Evolutionary conservation across 1,139 yeast genomes (phyloP), one percentile per base, ranked within the genome.

Genomic region (Debaryomyces psychrophilus): DNA sequence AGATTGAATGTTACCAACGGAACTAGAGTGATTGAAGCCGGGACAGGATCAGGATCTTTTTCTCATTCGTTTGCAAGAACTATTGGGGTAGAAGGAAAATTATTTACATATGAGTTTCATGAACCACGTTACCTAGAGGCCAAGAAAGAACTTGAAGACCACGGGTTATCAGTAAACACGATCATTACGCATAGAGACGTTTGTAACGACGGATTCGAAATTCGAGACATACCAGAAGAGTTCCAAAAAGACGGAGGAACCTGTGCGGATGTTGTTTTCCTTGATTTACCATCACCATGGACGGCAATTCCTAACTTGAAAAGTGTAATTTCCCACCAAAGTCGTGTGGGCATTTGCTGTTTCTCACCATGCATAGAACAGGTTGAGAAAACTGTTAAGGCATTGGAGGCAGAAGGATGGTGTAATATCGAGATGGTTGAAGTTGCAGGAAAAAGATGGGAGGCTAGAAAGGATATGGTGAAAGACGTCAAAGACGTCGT

Each of bases 361-460:
- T 93, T 93, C 63, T 88, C 96, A 29, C 99, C 99, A 8, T 95
- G 99, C 67, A 89, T 95, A 45, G 99, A 95, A 67, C 99, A 95
- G 69, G 99, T 95, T 2, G 85, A 85, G 48, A 84, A 87, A 58
- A 87, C 98, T 0, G 83, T 93, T 9, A 85, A 80, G 54, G 85
- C 87, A 0, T 71, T 95, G 49, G 83, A 85, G 54, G 78, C 73
- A 29, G 68, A 83, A 43, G 97, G 96, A 1, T 95, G 97, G 96
- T 77, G 80, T n/a, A 79, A 82, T 34, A 84, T 95, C 28, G 97
- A 95, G 64, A 88, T 90, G 92, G 96, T 92, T 5, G 99, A 93
- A 62, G 85, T 92, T 37, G 85, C 87, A 31, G 89, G 93, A 2
- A 82, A 81, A 56, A 80, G 89, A 53, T 93, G 95, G 90, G 98